phyloP scores from a whole-genome alignment of 2,329 filamentous ascomycete species.

The Ustilaginoidea virens region DNA sequence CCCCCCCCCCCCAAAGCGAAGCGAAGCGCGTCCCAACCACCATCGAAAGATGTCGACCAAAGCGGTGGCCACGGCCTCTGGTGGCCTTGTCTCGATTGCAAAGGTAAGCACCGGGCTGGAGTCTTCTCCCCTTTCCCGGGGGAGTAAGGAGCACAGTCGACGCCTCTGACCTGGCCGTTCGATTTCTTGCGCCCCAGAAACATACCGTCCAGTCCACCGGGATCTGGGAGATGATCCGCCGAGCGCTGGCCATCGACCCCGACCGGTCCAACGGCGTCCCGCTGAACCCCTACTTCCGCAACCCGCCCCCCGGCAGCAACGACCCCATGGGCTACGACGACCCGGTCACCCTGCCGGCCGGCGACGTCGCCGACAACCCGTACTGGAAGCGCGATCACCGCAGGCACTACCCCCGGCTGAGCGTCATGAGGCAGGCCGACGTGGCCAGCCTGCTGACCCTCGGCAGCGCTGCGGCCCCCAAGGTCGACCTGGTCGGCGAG shows the following conservation, averaged over 20 bases:
- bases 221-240: constrained; percentile 74
- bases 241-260: constrained; percentile 64
- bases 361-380: constrained; percentile 27
- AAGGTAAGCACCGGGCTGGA: constrained; percentile 41
- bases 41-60: constrained; percentile 49
- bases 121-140: too few species aligned
- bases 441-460: constrained; percentile 73
- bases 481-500: constrained; percentile 63
- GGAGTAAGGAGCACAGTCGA: too few species aligned
- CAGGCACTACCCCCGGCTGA: constrained; percentile 66
- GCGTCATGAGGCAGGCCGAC: constrained; percentile 69
- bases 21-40: too few species aligned
- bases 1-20: too few species aligned
- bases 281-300: constrained; percentile 82
- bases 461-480: constrained; percentile 67
- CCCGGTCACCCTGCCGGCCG: constrained; percentile 41
- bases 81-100: constrained; percentile 37
- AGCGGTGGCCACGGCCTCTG: constrained; percentile 38
- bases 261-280: constrained; percentile 84
- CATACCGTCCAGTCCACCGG: constrained; percentile 85
- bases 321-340: constrained; percentile 23
- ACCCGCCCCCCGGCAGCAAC: constrained; percentile 44
- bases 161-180: background rate
- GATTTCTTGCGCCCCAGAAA: constrained; percentile 46
- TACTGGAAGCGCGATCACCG: constrained; percentile 83